A percentile compares a stretch with the other conserved stretches of the same genome.
These are phyloP conservation scores for Westerdykella aurantiaca DNA, from an alignment of 2,329 filamentous ascomycete genomes.

Conservation along the genomic window DNA sequence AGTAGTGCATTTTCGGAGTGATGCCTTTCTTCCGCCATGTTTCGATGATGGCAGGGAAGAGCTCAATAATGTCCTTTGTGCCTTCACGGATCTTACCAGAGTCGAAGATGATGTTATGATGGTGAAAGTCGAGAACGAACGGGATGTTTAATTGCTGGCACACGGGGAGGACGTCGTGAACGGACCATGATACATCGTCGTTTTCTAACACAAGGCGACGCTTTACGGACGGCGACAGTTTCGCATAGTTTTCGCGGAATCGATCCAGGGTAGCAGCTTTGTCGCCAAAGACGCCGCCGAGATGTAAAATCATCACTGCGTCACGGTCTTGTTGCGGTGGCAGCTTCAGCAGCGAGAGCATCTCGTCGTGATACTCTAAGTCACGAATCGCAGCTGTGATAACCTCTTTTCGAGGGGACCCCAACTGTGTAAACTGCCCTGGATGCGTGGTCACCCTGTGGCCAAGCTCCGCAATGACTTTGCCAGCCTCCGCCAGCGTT, in stretches of 20 bases:
- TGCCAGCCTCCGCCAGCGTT: conserved; percentile 68
- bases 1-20: conserved; percentile 95
- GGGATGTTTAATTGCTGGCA: conserved; percentile 95
- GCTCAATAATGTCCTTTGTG: conserved; percentile 68
- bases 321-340: conserved; percentile 74
- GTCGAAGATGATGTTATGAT: conserved; percentile 92
- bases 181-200: conserved; percentile 87
- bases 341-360: conserved; percentile 70
- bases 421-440: conserved; percentile 84
- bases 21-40: conserved; percentile 84
- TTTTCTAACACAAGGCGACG: conserved; percentile 84
- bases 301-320: conserved; percentile 90
- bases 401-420: conserved; percentile 72
- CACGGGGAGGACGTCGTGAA: conserved; percentile 81
- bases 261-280: conserved; percentile 72
- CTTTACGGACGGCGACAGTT: conserved; percentile 64
- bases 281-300: conserved; percentile 86
- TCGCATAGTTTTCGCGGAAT: conserved; percentile 69
- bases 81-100: conserved; percentile 68
- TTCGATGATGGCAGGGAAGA: conserved; percentile 71
- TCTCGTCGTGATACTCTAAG: conserved; percentile 79
- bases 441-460: conserved; percentile 88
- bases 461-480: conserved; percentile 67
- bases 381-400: conserved; percentile 73
- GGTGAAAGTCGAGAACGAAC: conserved; percentile 85